These are phyloP conservation scores for Pyricularia sp. DNA, from an alignment of 2,329 filamentous ascomycete genomes.

Conservation along the genomic window DNA sequence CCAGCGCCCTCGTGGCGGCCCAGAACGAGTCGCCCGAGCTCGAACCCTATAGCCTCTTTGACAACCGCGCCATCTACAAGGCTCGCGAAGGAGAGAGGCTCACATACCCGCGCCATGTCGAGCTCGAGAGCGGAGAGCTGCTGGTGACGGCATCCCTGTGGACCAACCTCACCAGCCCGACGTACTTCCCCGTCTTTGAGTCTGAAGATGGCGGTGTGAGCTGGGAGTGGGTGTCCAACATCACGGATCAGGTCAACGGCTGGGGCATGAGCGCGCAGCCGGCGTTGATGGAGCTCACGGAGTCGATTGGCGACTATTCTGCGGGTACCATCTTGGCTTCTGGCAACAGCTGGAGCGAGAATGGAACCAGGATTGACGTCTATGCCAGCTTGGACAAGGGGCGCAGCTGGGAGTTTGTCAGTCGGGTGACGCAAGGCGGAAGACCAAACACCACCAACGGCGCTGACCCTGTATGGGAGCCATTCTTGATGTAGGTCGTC, in stretches of 20 bases:
- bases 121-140: constrained; percentile 32
- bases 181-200: constrained; percentile 40
- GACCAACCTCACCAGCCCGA: constrained; percentile 38
- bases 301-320: constrained; percentile 40
- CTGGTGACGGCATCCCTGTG: constrained; percentile 29
- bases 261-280: constrained; percentile 60
- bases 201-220: constrained; percentile 41
- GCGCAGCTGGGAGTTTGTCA: constrained; percentile 52
- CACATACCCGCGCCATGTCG: constrained; percentile 11
- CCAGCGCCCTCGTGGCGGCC: neutral
- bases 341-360: constrained; percentile 49
- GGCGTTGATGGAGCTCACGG: constrained; percentile 49
- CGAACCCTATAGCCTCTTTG: constrained; percentile 1
- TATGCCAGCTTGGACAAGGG: constrained; percentile 52
- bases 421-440: constrained; percentile 51
- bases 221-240: constrained; percentile 50
- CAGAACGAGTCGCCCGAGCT: neutral
- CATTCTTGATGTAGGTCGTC: constrained; percentile 38
- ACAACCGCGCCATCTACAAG: constrained; percentile 23
- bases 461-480: constrained; percentile 59
- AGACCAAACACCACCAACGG: constrained; percentile 49
- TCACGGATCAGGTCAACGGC: constrained; percentile 49
- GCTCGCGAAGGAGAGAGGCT: constrained; percentile 17
- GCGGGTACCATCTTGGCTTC: constrained; percentile 51
- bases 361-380: constrained; percentile 52